Percentiles rank a stretch among this genome's conserved stretches.
phyloP scores from a whole-genome alignment of 2,329 filamentous ascomycete genomes.

The Alternaria ventricosa region DNA sequence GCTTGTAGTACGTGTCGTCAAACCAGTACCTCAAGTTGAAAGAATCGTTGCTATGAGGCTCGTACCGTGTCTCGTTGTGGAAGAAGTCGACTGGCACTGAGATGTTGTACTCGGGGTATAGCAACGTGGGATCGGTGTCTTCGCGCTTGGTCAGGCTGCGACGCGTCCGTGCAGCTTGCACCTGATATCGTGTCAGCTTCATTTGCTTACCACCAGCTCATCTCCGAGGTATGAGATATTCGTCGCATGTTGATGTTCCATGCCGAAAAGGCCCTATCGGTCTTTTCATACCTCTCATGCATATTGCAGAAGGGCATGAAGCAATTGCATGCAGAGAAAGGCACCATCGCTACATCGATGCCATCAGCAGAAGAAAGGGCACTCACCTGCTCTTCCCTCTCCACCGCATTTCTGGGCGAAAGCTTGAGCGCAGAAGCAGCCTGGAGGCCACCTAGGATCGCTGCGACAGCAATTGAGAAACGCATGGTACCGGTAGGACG shows the following conservation, averaged over 20 bases:
- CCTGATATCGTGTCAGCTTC: slow-evolving; percentile 17
- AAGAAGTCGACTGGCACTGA: slow-evolving; percentile 77
- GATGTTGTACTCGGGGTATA: slow-evolving; percentile 60
- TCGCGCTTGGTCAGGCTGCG: slow-evolving; percentile 36
- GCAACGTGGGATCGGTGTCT: slow-evolving; percentile 40
- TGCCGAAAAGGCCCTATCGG: neutral
- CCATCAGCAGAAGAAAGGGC: neutral
- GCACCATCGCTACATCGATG: neutral
- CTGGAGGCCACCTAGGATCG: slow-evolving; percentile 34
- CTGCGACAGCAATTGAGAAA: slow-evolving; percentile 28
- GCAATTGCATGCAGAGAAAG: neutral
- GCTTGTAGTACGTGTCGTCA: slow-evolving; percentile 75
- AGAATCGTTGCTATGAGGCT: slow-evolving; percentile 72
- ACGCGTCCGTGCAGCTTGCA: slow-evolving; percentile 19
- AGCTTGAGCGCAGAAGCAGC: slow-evolving; percentile 28
- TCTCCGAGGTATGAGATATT: neutral
- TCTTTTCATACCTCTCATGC: neutral
- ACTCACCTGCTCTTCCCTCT: slow-evolving; percentile 35
- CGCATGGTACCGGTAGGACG: slow-evolving; percentile 26
- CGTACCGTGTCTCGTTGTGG: slow-evolving; percentile 78
- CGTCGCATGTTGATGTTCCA: neutral
- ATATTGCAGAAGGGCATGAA: neutral
- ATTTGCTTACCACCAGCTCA: neutral
- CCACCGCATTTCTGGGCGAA: slow-evolving; percentile 20
- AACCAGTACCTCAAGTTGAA: slow-evolving; percentile 85